Evolutionary conservation across 2,329 filamentous ascomycete genomes (phyloP).

Genomic region (Reticulascus tulasneorum): DNA sequence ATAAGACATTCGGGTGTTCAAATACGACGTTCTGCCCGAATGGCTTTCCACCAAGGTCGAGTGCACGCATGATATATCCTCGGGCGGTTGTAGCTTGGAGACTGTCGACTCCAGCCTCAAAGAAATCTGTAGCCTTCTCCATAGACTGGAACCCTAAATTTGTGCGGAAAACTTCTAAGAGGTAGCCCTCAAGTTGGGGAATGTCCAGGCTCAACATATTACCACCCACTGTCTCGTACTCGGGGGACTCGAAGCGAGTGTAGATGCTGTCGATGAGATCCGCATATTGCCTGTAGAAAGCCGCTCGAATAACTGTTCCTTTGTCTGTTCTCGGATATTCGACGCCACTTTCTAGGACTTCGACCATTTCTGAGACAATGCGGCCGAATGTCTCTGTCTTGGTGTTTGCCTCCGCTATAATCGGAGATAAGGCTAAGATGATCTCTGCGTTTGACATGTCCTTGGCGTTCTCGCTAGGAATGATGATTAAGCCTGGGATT

Average conservation of each 20-base stretch:
- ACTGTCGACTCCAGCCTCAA: constrained; percentile 40
- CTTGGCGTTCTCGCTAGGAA: constrained; percentile 41
- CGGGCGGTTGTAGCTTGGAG: constrained; percentile 41
- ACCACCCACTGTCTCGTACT: constrained; percentile 1
- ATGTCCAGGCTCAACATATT: constrained; percentile 8
- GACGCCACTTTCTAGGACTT: constrained; percentile 39
- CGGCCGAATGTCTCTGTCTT: constrained; percentile 47
- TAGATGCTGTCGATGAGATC: constrained; percentile 34
- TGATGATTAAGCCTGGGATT: constrained; percentile 49
- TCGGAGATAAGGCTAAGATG: constrained; percentile 43
- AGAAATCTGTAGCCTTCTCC: constrained; percentile 32
- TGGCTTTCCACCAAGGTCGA: constrained; percentile 27
- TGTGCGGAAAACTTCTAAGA: constrained; percentile 18
- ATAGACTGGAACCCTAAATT: constrained; percentile 24
- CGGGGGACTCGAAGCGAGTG: constrained; percentile 13
- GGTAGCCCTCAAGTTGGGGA: constrained; percentile 21
- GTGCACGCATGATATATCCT: constrained; percentile 32
- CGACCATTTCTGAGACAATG: constrained; percentile 49
- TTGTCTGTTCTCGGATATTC: constrained; percentile 47
- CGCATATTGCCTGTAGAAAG: constrained; percentile 40
- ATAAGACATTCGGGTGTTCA: constrained; percentile 32
- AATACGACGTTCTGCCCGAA: constrained; percentile 35
- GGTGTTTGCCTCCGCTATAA: constrained; percentile 47
- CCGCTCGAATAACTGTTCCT: constrained; percentile 41
- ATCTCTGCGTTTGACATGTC: constrained; percentile 39